A percentile compares a stretch with the other conserved stretches of the same genome.
Evolutionary conservation across 495 filamentous ascomycete species (phyloP).

Genomic region (Rusavskia elegans): DNA sequence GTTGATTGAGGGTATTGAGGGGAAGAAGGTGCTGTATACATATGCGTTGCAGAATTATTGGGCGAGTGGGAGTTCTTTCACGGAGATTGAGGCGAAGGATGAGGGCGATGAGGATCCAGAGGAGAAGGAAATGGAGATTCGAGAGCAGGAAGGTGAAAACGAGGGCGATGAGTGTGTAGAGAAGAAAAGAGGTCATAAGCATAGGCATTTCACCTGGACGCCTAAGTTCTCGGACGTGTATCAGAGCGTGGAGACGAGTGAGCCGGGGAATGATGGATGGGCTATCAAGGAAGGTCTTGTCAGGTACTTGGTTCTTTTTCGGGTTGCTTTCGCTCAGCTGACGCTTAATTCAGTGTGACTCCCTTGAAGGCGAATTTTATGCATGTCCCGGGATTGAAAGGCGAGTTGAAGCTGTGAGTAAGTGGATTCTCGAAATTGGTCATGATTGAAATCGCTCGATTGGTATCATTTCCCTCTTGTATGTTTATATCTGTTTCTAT

Average conservation of each 20-base stretch:
- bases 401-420: slow-evolving; percentile 86
- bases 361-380: slow-evolving; percentile 86
- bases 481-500: no score
- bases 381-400: slow-evolving; percentile 47
- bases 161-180: slow-evolving; percentile 11
- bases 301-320: slow-evolving; percentile 39
- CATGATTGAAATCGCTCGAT: neutral
- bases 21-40: slow-evolving; percentile 59
- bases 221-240: slow-evolving; percentile 77
- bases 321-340: slow-evolving; percentile 4
- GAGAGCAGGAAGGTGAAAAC: slow-evolving; percentile 6
- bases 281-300: slow-evolving; percentile 74
- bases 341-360: slow-evolving; percentile 50
- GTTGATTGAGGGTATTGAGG: slow-evolving; percentile 48
- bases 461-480: neutral
- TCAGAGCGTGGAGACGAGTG: slow-evolving; percentile 60
- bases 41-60: slow-evolving; percentile 79
- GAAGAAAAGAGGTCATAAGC: slow-evolving; percentile 29
- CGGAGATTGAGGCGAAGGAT: slow-evolving; percentile 49
- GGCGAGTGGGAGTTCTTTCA: slow-evolving; percentile 67
- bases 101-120: slow-evolving; percentile 11
- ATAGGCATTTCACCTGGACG: slow-evolving; percentile 89
- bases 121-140: slow-evolving; percentile 12
- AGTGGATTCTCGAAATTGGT: neutral
- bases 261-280: slow-evolving; percentile 90